Evolutionary conservation across 306 rosid species (phyloP).

Genomic region (Pyrus communis): DNA sequence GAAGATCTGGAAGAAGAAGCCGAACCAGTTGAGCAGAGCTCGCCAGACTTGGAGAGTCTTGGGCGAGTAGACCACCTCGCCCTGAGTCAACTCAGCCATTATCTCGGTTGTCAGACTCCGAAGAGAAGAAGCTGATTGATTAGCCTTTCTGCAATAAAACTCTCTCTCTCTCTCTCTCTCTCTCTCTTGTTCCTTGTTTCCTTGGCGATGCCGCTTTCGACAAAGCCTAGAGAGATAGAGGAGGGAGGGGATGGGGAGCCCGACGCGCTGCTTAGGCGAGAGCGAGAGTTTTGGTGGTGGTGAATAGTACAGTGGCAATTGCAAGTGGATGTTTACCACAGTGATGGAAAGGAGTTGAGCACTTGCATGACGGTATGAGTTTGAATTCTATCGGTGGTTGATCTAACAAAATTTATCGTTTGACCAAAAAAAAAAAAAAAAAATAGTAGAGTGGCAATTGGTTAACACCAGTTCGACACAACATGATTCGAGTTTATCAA

Average conservation of each 20-base stretch:
- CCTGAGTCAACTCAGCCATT: slow-evolving; percentile 94
- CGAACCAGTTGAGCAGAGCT: slow-evolving; percentile 68
- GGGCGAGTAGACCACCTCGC: slow-evolving; percentile 60
- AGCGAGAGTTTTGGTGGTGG: neutral
- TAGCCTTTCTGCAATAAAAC: neutral
- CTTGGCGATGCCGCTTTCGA: slow-evolving; percentile 39
- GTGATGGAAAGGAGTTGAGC: no score
- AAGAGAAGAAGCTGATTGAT: neutral
- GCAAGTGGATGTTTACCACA: no score
- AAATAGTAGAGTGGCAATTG: no score
- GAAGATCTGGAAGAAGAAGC: slow-evolving; percentile 89
- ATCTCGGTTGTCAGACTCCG: neutral
- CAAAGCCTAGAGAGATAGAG: slow-evolving; percentile 31
- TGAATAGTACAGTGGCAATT: neutral
- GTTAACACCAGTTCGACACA: no score
- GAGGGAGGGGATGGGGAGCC: neutral
- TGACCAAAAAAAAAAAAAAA: no score
- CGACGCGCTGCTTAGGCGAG: slow-evolving; percentile 22
- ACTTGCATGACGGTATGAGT: fast-evolving
- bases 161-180: neutral
- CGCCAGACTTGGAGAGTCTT: slow-evolving; percentile 70
- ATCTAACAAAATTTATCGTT: no score
- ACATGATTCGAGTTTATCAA: no score
- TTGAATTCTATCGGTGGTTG: fast-evolving
- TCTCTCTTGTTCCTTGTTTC: slow-evolving; percentile 12